Conservation (phyloP, 176 grass and related monocot genomes). For the Musa acuminata region DNA sequence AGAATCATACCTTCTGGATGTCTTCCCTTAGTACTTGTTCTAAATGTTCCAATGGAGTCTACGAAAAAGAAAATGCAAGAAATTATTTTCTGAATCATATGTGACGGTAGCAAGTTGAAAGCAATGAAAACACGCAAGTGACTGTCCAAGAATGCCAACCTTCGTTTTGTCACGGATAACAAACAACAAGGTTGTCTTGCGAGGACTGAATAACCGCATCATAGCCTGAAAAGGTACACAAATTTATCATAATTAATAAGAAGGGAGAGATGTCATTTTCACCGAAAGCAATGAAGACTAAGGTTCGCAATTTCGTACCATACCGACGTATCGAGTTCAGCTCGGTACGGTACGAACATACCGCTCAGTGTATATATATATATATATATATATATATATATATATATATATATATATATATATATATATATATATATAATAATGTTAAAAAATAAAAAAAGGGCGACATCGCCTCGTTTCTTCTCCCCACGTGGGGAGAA, state of each 20-base stretch:
- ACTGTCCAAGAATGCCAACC: not conserved
- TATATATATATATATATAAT: too few relatives aligned
- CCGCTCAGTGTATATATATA: too few relatives aligned
- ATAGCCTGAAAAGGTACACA: not conserved
- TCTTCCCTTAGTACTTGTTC: constrained; percentile 58
- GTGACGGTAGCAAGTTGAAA: not conserved
- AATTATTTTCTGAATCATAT: constrained; percentile 13
- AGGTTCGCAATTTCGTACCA: too few relatives aligned
- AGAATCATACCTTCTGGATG: constrained; percentile 42
- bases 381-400: too few relatives aligned
- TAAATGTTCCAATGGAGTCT: constrained; percentile 72
- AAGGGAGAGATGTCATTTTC: too few relatives aligned
- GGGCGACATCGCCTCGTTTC: too few relatives aligned
- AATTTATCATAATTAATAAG: not conserved
- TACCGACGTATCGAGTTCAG: too few relatives aligned
- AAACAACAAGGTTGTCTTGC: constrained; percentile 7
- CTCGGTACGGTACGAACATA: too few relatives aligned
- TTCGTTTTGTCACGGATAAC: constrained; percentile 9
- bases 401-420: too few relatives aligned
- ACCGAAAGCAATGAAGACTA: too few relatives aligned
- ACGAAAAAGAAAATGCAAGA: not conserved
- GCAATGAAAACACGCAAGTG: not conserved
- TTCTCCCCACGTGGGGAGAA: too few relatives aligned
- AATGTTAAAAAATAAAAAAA: too few relatives aligned
- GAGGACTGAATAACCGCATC: constrained; percentile 3